Base-by-base conservation (phyloP, 1,284 basidiomycete species). In the Ustilago sp. region DNA sequence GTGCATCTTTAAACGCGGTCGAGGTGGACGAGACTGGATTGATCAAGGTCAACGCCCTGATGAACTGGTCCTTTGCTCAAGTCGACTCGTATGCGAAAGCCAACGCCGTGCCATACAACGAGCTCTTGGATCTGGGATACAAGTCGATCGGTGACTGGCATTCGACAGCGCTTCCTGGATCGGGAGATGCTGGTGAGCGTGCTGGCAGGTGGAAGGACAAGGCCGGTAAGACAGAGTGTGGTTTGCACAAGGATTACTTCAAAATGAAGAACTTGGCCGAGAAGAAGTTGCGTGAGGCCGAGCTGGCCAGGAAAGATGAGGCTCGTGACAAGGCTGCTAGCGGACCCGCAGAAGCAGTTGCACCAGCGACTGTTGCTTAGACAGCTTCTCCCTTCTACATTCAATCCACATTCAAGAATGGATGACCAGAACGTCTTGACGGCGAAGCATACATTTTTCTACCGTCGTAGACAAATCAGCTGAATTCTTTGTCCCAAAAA, bases 81-180 rank as follows among this genome's bases (percentile, higher is more conserved):
- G 93, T 98, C 28, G 92, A 98, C 79, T 91, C 91, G 83, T 97
- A 98, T 86, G 90, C 96, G 68, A 91, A 91, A 63, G 89, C 90
- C 74, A 91, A 98, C 87, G 88, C 90, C 36, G 95, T 98, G 1
- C 95, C 95, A 2, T 91, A 92, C 80, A 98, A 99, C 88, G 91
- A 90, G 74, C 89, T 99, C 4, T 90, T 98, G 47, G 91, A 92
- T 78, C 90, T 94, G 84, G 96, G 96, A 1, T 99, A 98, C 89
- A 92, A 92, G 82, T 94, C 93, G 81, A 91, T 99, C 73, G 96
- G 96, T 9, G 96, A 99, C 87, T 96, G 94, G 93, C 97, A 99
- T 87, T 95, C 94, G 74, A 99, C 96, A 0, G 88, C 77, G 0
- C 90, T 91, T 35, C 84, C 86, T 17, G 91, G 91, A 0, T 57